Evolutionary conservation across 2,329 filamentous ascomycete species (phyloP).

Genomic region (Aureobasidium sp.): DNA sequence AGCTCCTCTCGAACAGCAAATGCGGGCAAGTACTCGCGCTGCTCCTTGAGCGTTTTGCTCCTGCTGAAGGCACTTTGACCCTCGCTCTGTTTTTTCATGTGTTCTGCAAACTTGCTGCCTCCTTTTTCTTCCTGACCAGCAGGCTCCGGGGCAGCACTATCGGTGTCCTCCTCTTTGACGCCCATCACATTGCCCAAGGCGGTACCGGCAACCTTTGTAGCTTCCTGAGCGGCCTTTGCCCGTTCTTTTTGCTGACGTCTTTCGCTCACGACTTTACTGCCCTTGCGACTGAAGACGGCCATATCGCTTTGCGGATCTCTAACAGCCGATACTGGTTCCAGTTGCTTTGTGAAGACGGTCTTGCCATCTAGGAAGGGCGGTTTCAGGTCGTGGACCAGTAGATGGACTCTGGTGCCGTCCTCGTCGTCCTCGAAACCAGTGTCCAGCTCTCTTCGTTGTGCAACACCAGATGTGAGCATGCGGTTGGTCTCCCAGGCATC

Average conservation of each 20-base stretch:
- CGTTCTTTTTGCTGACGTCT: slow-evolving; percentile 86
- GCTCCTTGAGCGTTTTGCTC: slow-evolving; percentile 82
- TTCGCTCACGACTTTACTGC: slow-evolving; percentile 87
- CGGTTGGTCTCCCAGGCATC: slow-evolving; percentile 99
- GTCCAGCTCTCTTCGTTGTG: slow-evolving; percentile 75
- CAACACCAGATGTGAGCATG: slow-evolving; percentile 94
- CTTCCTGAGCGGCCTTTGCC: slow-evolving; percentile 89
- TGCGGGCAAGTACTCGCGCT: slow-evolving; percentile 86
- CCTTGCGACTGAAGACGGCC: slow-evolving; percentile 95
- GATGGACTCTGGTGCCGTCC: slow-evolving; percentile 79
- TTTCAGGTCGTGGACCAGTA: slow-evolving; percentile 86
- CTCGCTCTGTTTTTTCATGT: slow-evolving; percentile 76
- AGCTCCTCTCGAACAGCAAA: slow-evolving; percentile 95
- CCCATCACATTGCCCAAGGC: slow-evolving; percentile 92
- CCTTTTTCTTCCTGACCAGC: slow-evolving; percentile 50
- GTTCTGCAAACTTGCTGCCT: slow-evolving; percentile 75
- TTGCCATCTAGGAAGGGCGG: slow-evolving; percentile 93
- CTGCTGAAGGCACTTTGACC: slow-evolving; percentile 84
- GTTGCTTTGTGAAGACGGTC: slow-evolving; percentile 93
- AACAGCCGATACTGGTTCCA: slow-evolving; percentile 90
- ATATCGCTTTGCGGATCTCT: slow-evolving; percentile 94
- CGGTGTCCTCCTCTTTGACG: slow-evolving; percentile 80
- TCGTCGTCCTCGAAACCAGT: slow-evolving; percentile 85
- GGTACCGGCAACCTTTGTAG: slow-evolving; percentile 87
- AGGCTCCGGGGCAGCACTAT: slow-evolving; percentile 74